Conservation (phyloP, 2,329 filamentous ascomycete species). For the Ciborinia camelliae region DNA sequence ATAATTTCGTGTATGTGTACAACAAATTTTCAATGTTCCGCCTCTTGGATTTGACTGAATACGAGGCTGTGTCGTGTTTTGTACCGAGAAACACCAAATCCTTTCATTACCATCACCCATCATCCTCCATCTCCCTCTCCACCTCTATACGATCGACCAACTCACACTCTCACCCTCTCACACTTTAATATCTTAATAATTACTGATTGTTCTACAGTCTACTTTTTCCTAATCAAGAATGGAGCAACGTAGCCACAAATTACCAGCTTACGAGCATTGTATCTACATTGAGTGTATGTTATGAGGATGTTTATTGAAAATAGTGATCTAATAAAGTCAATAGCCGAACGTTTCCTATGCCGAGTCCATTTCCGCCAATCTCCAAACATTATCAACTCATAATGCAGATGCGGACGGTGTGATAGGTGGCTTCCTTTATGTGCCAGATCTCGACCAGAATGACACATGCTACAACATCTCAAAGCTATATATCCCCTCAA, state of each 20-base stretch:
- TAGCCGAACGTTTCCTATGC: constrained; percentile 36
- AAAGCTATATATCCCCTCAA: constrained; percentile 64
- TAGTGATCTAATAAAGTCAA: not conserved
- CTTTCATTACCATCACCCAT: not conserved
- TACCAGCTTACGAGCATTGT: constrained; percentile 24
- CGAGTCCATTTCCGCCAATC: constrained; percentile 49
- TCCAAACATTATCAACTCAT: constrained; percentile 73
- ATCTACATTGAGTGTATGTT: constrained; percentile 32
- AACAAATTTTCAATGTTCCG: not conserved
- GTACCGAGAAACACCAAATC: not conserved
- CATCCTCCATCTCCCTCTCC: not conserved
- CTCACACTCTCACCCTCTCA: not conserved
- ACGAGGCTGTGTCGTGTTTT: not conserved
- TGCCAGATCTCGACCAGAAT: constrained; percentile 62
- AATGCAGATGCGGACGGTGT: constrained; percentile 57
- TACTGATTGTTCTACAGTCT: constrained; percentile 29
- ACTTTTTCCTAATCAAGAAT: constrained; percentile 35
- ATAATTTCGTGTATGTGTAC: constrained; percentile 34
- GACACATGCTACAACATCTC: constrained; percentile 63
- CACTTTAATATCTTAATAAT: constrained; percentile 1
- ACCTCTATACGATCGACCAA: not conserved
- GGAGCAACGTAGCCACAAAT: constrained; percentile 26
- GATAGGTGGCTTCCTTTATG: constrained; percentile 78
- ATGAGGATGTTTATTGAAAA: not conserved
- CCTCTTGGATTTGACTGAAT: not conserved